Base-by-base conservation (phyloP, 768 basidiomycete genomes). In the Boletus rubroflammeus region DNA sequence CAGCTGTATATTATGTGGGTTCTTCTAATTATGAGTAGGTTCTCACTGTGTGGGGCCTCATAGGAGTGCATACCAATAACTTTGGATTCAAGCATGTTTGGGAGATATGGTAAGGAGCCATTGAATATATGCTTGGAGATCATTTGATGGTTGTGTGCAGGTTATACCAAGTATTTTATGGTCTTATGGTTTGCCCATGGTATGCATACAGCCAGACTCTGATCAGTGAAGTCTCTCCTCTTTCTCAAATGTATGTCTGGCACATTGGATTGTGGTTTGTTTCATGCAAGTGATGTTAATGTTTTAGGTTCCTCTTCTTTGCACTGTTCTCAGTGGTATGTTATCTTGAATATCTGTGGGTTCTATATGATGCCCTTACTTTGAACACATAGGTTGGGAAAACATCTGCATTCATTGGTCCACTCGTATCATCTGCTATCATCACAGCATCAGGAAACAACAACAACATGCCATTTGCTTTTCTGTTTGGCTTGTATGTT, bases 81-180 rank as follows among this genome's bases (percentile, higher is more conserved):
- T 85, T 92, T 62, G 88, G 88, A 13, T 90, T 90, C 73, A 88
- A 92, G 68, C 85, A 90, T 63, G 80, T 84, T 55, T 90, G 88
- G 88, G 89, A 90, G 67, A 81, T 88, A 29, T 88, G 86, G 84
- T 83, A 58, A 51, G 70, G 14, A 25, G 6, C 10, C 6, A 21
- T 36, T 46, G 5, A 31, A 19, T 35, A 23, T 29, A 26, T 51
- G 1, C 5, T 19, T 29, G 9, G 10, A 17, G 6, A 44, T 43
- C n/a, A 28, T 47, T 47, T 44, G 29, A 50, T 36, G 3, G 8
- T 47, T 36, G 21, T 43, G 1, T 35, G 1, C 51, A 86, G 85
- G 86, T 57, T 81, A 29, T 88, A 86, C 62, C 85, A 87, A 61
- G 84, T 76, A 11, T 85, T 80, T 63, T 88, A 84, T 61, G 86